These are phyloP conservation scores for Candida yuanshanica DNA, from an alignment of 805 yeast genomes.

Conservation along the genomic window DNA sequence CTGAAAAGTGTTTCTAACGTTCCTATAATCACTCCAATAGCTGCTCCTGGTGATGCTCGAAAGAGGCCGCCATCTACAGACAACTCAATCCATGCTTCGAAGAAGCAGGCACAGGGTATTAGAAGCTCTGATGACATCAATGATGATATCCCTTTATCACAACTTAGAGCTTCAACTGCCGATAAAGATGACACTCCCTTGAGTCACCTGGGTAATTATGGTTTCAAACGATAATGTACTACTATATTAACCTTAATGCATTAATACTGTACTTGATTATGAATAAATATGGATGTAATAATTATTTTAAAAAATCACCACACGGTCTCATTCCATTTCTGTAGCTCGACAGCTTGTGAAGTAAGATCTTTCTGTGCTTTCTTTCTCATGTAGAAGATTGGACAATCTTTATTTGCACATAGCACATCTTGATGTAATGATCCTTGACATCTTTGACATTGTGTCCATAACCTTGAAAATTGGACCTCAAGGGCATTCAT, in stretches of 20 bases:
- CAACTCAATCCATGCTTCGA: background rate
- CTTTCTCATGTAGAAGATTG: constrained; percentile 93
- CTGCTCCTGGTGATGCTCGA: background rate
- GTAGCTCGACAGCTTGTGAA: constrained; percentile 32
- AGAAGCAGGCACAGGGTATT: background rate
- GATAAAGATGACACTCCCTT: background rate
- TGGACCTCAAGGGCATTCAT: constrained; percentile 76
- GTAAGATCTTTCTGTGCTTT: constrained; percentile 38
- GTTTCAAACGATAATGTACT: background rate
- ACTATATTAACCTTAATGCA: no score
- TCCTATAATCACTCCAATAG: background rate
- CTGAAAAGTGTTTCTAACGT: background rate
- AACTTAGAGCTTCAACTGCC: no score
- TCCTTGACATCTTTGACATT: constrained; percentile 97
- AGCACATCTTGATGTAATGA: constrained; percentile 92
- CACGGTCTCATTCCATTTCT: constrained; percentile 33
- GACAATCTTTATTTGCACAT: constrained; percentile 94
- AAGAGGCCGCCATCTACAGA: background rate
- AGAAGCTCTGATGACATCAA: background rate
- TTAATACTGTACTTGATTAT: no score
- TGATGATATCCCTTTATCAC: no score
- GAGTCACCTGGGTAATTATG: background rate
- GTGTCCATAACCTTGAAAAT: constrained; percentile 92
- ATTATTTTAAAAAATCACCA: no score
- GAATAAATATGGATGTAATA: no score